A percentile compares a stretch with the other conserved stretches of the same genome.
phyloP scores from a whole-genome alignment of 2,329 filamentous ascomycete genomes.

The Corinectria fuckeliana region DNA sequence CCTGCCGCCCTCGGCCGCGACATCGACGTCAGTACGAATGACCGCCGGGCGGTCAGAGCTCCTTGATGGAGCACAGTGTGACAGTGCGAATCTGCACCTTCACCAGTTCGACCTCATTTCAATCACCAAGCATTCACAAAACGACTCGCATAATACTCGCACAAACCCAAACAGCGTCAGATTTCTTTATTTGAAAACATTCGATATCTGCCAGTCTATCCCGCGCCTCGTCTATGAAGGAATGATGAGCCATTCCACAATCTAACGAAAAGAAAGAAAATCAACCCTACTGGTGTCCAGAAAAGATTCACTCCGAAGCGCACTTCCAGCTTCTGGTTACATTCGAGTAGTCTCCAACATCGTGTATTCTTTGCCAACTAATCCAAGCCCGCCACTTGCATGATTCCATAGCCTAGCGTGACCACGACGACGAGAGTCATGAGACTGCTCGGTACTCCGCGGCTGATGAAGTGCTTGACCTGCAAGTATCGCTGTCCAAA shows the following conservation, averaged over 20 bases:
- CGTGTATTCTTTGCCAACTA: slow-evolving; percentile 29
- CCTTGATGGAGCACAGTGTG: slow-evolving; percentile 30
- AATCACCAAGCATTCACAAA: not conserved
- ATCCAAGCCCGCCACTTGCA: slow-evolving; percentile 74
- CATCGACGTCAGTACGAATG: slow-evolving; percentile 43
- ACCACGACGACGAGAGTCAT: slow-evolving; percentile 83
- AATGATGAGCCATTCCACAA: slow-evolving; percentile 8
- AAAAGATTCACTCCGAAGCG: not conserved
- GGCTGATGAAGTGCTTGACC: slow-evolving; percentile 92
- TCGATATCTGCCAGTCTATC: slow-evolving; percentile 23
- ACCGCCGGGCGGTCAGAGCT: slow-evolving; percentile 36
- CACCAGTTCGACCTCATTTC: not conserved
- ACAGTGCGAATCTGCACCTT: slow-evolving; percentile 31
- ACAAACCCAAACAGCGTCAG: slow-evolving; percentile 1
- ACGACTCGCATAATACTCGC: not conserved
- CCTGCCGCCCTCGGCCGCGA: slow-evolving; percentile 15
- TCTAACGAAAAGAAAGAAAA: slow-evolving; percentile 7
- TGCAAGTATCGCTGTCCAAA: slow-evolving; percentile 90
- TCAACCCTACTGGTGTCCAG: not conserved
- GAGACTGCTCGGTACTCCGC: slow-evolving; percentile 88
- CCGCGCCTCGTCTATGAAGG: slow-evolving; percentile 23
- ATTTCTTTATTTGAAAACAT: not conserved
- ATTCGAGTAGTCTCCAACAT: not conserved
- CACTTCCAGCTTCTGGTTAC: not conserved
- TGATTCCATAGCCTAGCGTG: slow-evolving; percentile 88